Conservation (phyloP, 2,329 filamentous ascomycete species). For the Gyromitra esculenta region DNA sequence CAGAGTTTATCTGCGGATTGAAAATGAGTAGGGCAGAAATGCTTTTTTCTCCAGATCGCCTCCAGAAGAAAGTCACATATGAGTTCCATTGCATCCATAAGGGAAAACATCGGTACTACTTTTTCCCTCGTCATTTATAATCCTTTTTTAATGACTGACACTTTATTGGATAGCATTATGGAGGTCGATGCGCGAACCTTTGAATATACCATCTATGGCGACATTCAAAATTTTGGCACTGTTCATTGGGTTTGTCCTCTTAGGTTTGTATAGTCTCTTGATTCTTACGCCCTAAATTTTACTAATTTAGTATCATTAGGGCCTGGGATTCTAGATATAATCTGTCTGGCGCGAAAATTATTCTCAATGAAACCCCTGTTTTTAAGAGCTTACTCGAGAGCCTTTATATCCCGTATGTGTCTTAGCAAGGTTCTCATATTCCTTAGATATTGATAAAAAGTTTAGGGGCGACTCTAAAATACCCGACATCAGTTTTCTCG, state of each 20-base stretch:
- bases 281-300: neutral
- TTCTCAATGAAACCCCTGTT: constrained; percentile 43
- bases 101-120: constrained; percentile 45
- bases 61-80: constrained; percentile 45
- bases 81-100: constrained; percentile 51
- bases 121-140: neutral
- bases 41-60: constrained; percentile 43
- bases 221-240: constrained; percentile 53
- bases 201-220: constrained; percentile 52
- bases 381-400: constrained; percentile 48
- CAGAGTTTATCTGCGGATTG: constrained; percentile 49
- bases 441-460: constrained; percentile 9
- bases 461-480: constrained; percentile 30
- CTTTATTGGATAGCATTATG: constrained; percentile 38
- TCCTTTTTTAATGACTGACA: neutral
- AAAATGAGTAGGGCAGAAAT: constrained; percentile 49
- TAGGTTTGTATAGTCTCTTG: constrained; percentile 26
- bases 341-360: constrained; percentile 35
- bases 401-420: constrained; percentile 45
- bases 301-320: constrained; percentile 25
- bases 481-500: constrained; percentile 45
- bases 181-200: constrained; percentile 55
- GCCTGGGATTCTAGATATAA: constrained; percentile 51
- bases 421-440: neutral
- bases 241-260: constrained; percentile 55